phyloP scores from a whole-genome alignment of 371 early-diverging fungal genomes.

The Globomyces sp. region DNA sequence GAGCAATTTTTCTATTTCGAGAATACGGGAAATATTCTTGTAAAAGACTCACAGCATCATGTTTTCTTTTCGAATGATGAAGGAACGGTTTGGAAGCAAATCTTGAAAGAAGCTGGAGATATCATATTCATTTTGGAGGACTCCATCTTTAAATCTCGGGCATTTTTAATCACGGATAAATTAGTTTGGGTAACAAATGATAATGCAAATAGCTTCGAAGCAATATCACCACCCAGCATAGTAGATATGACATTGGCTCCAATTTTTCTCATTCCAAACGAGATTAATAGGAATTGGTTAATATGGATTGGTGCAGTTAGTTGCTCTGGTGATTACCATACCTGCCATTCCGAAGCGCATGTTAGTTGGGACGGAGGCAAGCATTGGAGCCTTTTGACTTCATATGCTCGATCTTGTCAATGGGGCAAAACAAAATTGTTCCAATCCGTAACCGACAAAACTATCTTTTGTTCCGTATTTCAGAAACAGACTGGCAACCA shows the following conservation, averaged over 20 bases:
- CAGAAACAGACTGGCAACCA: constrained; percentile 62
- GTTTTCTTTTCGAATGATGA: constrained; percentile 71
- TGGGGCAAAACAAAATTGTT: constrained; percentile 67
- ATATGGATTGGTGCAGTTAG: constrained; percentile 68
- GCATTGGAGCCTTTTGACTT: neutral
- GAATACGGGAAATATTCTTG: constrained; percentile 53
- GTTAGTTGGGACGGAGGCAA: constrained; percentile 52
- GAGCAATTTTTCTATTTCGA: constrained; percentile 67
- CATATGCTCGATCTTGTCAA: constrained; percentile 63
- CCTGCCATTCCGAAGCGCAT: constrained; percentile 70
- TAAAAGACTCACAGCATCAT: constrained; percentile 54
- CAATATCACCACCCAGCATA: constrained; percentile 54
- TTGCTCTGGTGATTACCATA: constrained; percentile 46
- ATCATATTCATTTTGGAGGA: constrained; percentile 64
- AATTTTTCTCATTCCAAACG: constrained; percentile 63
- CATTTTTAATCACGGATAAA: constrained; percentile 70
- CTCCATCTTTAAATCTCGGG: constrained; percentile 64
- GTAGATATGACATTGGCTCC: constrained; percentile 61
- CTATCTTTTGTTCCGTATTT: constrained; percentile 72
- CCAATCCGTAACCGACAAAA: constrained; percentile 43
- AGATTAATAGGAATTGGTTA: constrained; percentile 70
- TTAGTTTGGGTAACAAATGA: constrained; percentile 69
- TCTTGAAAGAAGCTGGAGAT: constrained; percentile 29
- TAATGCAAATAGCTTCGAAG: constrained; percentile 61
- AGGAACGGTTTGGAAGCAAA: constrained; percentile 67